Evolutionary conservation across 116 monocot species (phyloP), one percentile per base, ranked within the genome.

Genomic region (Posidonia oceanica): DNA sequence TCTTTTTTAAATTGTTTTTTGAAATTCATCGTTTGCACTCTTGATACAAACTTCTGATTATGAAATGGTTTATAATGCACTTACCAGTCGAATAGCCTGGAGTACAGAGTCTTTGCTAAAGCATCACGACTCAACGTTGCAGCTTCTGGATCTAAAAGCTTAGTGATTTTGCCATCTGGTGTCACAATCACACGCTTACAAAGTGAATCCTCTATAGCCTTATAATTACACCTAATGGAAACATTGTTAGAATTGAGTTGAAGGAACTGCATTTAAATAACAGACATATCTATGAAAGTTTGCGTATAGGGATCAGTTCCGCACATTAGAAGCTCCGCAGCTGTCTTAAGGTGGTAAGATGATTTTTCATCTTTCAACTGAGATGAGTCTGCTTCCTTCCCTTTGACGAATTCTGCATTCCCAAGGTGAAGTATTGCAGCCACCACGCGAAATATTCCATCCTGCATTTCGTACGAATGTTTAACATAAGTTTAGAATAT

Each of bases 21-120:
- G 12, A 48, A 12, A 10, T 48, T 48, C 7, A 10, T 48, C 8
- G 12, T 48, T 48, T 48, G 7, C 8, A 10, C 12, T 48, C 48
- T 48, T 48, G 48, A 48, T 7, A 48, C 12, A 12, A 48, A 16
- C 13, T 29, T 65, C 14, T 12, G 14, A 12, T 40, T 16, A 14
- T 20, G 42, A 78, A 54, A 6, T 14, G 39, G 40, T n/a, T 6
- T 14, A 39, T 39, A 38, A 64, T 8, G 16, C 38, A 20, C 78
- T 85, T 89, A 97, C 97, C 97, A 97, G 61, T 97, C 89, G 77
- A 97, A 97, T 71, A 97, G 67, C 59, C 97, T 84, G 3, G 92
- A 97, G 61, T 97, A 97, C 36, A 97, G 78, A 11, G 97, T 97
- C 73, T 97, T 97, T 75, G 97, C 89, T 61, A 97, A 74, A 42